phyloP scores from a whole-genome alignment of 164 flowering plant genomes.

The Magnolia officinalis region DNA sequence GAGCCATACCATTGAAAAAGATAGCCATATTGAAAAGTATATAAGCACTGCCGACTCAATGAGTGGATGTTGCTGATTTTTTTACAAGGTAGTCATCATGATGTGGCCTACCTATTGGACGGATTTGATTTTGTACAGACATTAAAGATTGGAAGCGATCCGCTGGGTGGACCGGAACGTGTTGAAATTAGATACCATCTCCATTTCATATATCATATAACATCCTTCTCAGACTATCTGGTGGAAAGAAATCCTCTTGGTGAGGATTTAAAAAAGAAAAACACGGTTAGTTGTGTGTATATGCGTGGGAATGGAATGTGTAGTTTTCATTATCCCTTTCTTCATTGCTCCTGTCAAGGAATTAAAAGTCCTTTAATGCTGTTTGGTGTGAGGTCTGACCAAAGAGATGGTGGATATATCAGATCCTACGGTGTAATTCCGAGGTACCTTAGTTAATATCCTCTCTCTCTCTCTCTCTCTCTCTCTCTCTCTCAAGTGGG shows the following conservation, averaged over 20 bases:
- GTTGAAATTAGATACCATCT: not conserved
- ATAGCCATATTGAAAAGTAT: too few species aligned
- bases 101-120: too few species aligned
- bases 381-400: conserved; percentile 21
- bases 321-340: not conserved
- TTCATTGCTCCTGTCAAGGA: not conserved
- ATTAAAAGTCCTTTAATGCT: conserved; percentile 20
- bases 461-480: conserved; percentile 4
- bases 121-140: too few species aligned
- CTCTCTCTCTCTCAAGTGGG: conserved; percentile 8
- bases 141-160: too few species aligned
- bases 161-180: too few species aligned
- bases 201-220: too few species aligned
- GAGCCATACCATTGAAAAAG: too few species aligned
- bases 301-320: not conserved
- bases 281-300: not conserved
- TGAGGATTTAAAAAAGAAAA: not conserved
- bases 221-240: not conserved
- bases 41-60: too few species aligned
- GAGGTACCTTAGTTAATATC: conserved; percentile 15
- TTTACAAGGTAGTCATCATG: too few species aligned
- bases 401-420: conserved; percentile 30
- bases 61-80: too few species aligned
- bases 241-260: not conserved
- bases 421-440: conserved; percentile 17